Conservation (phyloP, 2,329 filamentous ascomycete species). For the Fusarium zealandicum region DNA sequence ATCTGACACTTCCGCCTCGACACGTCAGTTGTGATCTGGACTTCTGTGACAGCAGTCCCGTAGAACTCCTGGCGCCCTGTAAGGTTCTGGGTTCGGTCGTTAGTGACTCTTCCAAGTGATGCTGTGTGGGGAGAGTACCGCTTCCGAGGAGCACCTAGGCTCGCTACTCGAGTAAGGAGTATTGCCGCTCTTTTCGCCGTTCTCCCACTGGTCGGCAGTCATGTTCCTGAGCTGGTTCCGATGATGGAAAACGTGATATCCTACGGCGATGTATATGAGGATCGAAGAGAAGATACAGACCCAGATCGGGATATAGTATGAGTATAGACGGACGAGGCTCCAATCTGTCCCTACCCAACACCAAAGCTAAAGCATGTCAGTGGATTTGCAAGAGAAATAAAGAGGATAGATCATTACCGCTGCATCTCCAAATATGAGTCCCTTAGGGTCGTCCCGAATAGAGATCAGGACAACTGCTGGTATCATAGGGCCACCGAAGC, state of each 20-base stretch:
- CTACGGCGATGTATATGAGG: conserved; percentile 63
- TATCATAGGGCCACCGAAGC: conserved; percentile 74
- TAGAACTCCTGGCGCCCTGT: conserved; percentile 47
- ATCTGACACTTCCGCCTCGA: conserved; percentile 19
- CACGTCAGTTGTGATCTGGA: conserved; percentile 51
- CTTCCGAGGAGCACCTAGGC: conserved; percentile 45
- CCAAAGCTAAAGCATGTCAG: conserved; percentile 57
- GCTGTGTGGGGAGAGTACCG: conserved; percentile 37
- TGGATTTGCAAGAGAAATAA: rapidly evolving
- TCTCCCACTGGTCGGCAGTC: conserved; percentile 36
- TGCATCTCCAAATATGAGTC: conserved; percentile 61
- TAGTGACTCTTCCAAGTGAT: conserved; percentile 11
- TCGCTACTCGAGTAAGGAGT: conserved; percentile 39
- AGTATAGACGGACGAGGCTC: conserved; percentile 63
- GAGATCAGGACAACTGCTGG: conserved; percentile 72
- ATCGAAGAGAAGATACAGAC: conserved; percentile 62
- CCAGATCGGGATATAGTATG: conserved; percentile 69
- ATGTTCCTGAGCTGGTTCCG: conserved; percentile 63
- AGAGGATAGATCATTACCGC: conserved; percentile 49
- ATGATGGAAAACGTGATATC: conserved; percentile 65
- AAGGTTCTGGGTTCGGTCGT: conserved; percentile 38
- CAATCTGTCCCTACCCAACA: conserved; percentile 65
- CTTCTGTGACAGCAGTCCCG: conserved; percentile 58
- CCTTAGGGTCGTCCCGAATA: conserved; percentile 51
- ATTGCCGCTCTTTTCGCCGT: conserved; percentile 25